Evolutionary conservation across 495 filamentous ascomycete genomes (phyloP).

Genomic region (Acidiella bohemica): DNA sequence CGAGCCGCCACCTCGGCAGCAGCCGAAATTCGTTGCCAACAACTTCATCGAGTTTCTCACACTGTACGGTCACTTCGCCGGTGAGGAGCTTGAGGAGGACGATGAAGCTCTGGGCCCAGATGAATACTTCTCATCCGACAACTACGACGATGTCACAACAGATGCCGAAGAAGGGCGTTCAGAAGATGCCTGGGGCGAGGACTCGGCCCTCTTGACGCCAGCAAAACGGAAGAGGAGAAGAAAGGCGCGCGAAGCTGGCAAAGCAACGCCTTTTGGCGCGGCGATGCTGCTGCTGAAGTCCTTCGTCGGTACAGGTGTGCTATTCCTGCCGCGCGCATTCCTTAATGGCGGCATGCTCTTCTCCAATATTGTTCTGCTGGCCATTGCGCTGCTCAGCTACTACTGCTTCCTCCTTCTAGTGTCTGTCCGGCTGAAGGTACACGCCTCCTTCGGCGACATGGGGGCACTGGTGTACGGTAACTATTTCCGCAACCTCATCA

Average conservation of each 20-base stretch:
- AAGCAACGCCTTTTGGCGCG: conserved; percentile 57
- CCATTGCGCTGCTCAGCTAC: conserved; percentile 72
- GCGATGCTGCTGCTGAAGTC: conserved; percentile 80
- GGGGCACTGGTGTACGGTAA: conserved; percentile 83
- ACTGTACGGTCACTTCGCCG: conserved; percentile 92
- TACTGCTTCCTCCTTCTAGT: conserved; percentile 94
- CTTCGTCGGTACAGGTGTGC: conserved; percentile 93
- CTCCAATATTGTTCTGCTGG: conserved; percentile 75
- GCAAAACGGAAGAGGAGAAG: conserved; percentile 55
- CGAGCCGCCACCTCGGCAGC: conserved; percentile 25
- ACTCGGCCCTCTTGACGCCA: conserved; percentile 64
- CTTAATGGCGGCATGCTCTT: conserved; percentile 96
- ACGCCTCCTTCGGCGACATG: conserved; percentile 91
- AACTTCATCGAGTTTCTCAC: conserved; percentile 93
- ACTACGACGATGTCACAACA: conserved; percentile 39
- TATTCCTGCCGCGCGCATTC: conserved; percentile 86
- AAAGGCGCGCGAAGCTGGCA: conserved; percentile 57
- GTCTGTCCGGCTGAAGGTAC: conserved; percentile 66
- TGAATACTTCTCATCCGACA: conserved; percentile 68
- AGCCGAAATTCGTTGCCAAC: conserved; percentile 60
- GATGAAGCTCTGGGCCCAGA: conserved; percentile 74
- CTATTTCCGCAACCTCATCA: conserved; percentile 75
- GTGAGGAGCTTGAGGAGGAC: conserved; percentile 78
- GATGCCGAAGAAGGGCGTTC: conserved; percentile 52
- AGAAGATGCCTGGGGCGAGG: conserved; percentile 44